These are phyloP conservation scores for Grigorovia humatica DNA, from an alignment of 805 yeast genomes.

Conservation along the genomic window DNA sequence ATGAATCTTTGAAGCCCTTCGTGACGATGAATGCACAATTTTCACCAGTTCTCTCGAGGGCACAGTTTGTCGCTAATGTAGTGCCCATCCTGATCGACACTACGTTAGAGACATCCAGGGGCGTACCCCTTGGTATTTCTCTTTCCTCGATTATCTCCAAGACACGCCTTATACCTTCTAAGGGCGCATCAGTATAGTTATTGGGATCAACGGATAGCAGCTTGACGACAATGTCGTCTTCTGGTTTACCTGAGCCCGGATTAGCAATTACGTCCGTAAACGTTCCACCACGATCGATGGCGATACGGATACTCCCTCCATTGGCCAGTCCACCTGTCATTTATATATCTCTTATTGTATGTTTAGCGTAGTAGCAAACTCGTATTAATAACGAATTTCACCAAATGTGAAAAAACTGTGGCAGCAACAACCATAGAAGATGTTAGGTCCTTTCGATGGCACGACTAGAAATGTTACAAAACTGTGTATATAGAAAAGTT, in stretches of 20 bases:
- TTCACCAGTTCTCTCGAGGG: slow-evolving; percentile 87
- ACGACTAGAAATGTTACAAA: neutral
- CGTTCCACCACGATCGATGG: slow-evolving; percentile 74
- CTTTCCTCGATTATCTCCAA: slow-evolving; percentile 49
- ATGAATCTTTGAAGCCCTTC: slow-evolving; percentile 75
- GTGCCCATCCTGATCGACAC: slow-evolving; percentile 81
- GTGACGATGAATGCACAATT: slow-evolving; percentile 78
- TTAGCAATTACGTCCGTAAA: slow-evolving; percentile 67
- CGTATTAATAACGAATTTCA: too few relatives aligned
- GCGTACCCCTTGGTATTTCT: slow-evolving; percentile 47
- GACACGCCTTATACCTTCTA: slow-evolving; percentile 80
- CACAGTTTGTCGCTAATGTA: slow-evolving; percentile 91
- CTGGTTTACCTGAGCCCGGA: slow-evolving; percentile 36
- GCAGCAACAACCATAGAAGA: too few relatives aligned
- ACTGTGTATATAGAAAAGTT: neutral
- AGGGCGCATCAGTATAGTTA: slow-evolving; percentile 82
- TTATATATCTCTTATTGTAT: too few relatives aligned
- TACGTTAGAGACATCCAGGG: slow-evolving; percentile 52
- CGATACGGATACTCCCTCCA: slow-evolving; percentile 26
- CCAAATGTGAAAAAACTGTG: too few relatives aligned
- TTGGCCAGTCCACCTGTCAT: neutral
- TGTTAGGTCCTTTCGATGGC: too few relatives aligned
- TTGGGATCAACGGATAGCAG: slow-evolving; percentile 79
- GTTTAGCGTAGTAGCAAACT: neutral
- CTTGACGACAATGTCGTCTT: slow-evolving; percentile 61